Evolutionary conservation across 257 asterid genomes (phyloP), one percentile per base, ranked within the genome.

Genomic region (Lithospermum erythrorhizon): DNA sequence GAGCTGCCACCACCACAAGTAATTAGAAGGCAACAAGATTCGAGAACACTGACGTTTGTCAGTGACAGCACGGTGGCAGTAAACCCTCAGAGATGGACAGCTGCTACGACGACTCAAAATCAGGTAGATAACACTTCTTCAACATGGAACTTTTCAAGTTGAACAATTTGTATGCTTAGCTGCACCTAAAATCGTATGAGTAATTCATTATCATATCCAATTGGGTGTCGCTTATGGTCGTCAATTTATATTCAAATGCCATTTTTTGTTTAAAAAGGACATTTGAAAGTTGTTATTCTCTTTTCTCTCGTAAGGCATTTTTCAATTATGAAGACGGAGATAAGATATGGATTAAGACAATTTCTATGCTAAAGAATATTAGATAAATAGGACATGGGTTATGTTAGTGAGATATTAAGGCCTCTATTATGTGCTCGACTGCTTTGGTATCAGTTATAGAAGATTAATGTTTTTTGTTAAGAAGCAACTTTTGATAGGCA

Each of bases 1-100:
- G 98, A 91, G 73, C 57, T 91, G 41, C 98, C 98, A 48, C 87
- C 90, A 56, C 86, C 78, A 6, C 65, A 69, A 19, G 64, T 76
- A 66, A 71, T 69, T 32, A 73, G 67, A 55, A 64, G 84, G 59
- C 73, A 61, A 58, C 79, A 79, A 73, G 94, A 82, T 65, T 75
- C 94, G 18, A 77, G 77, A 73, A 84, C 83, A 21, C 76, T 87
- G 57, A 75, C 95, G 49, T 91, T 81, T 63, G 73, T 91, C 29
- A 81, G 70, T 53, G 98, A 91, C 3, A 70, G 72, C 63, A 72
- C 89, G 3, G 79, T 65, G 55, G 58, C 77, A 49, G 60, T 74
- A 22, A 85, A 75, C 69, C 79, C 81, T 32, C 80, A 78, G 67
- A 64, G 85, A 65, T 90, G 96, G 94, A 74, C 86, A 23, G 71